Conservation (phyloP, 306 rosid species). For the Pterocarpus macrocarpus region DNA sequence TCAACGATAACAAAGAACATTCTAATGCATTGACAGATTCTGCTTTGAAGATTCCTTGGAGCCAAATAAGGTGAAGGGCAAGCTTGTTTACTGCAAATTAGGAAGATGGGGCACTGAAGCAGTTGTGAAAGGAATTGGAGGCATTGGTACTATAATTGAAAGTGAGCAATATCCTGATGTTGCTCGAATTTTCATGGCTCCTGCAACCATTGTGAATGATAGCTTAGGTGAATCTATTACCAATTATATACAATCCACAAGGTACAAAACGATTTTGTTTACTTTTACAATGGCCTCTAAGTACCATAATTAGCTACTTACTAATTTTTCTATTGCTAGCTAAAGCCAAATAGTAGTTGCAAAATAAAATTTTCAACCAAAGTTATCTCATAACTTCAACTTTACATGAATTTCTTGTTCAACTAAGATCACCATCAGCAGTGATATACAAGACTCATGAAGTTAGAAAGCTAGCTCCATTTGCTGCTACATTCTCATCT, state of each 20-base stretch:
- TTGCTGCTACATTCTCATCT: constrained; percentile 77
- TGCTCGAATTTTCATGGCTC: constrained; percentile 84
- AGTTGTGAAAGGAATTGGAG: constrained; percentile 69
- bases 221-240: constrained; percentile 54
- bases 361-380: constrained; percentile 12
- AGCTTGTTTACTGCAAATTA: constrained; percentile 65
- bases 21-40: constrained; percentile 46
- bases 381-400: constrained; percentile 32
- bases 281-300: not conserved
- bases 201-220: constrained; percentile 70
- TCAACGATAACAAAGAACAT: constrained; percentile 1
- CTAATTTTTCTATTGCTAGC: constrained; percentile 14
- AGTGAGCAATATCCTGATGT: constrained; percentile 62
- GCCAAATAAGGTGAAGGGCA: constrained; percentile 72
- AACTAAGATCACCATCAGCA: constrained; percentile 77
- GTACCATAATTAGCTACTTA: not conserved
- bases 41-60: constrained; percentile 56
- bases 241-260: constrained; percentile 66
- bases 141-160: constrained; percentile 65
- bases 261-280: constrained; percentile 52
- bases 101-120: constrained; percentile 70
- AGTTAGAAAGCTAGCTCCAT: constrained; percentile 57
- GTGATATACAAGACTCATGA: constrained; percentile 63
- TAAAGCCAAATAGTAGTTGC: constrained; percentile 23
- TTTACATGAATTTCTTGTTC: constrained; percentile 43